A percentile compares a stretch with the other conserved stretches of the same genome.
These are phyloP conservation scores for Wickerhamomyces queroliae DNA, from an alignment of 805 yeast genomes.

Conservation along the genomic window DNA sequence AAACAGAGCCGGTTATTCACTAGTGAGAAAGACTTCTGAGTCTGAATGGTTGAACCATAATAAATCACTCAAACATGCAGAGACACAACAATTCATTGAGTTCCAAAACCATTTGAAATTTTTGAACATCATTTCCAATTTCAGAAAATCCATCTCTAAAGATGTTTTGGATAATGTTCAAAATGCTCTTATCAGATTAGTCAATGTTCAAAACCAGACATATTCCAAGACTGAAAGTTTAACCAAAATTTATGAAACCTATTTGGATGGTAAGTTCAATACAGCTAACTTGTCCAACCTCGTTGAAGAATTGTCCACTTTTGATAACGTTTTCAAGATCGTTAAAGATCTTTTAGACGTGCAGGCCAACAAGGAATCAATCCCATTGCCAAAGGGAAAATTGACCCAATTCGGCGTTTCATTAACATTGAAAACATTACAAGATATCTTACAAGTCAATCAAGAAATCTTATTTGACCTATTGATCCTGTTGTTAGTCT, in stretches of 20 bases:
- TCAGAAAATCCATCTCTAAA: slow-evolving; percentile 33
- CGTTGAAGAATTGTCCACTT: slow-evolving; percentile 32
- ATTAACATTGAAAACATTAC: slow-evolving; percentile 21
- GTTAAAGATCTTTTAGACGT: slow-evolving; percentile 32
- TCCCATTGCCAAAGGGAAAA: slow-evolving; percentile 11
- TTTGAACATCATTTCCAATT: slow-evolving; percentile 30
- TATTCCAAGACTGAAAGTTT: slow-evolving; percentile 28
- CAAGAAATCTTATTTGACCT: slow-evolving; percentile 26
- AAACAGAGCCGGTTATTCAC: slow-evolving; percentile 29
- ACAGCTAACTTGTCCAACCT: slow-evolving; percentile 30
- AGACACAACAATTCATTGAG: slow-evolving; percentile 18
- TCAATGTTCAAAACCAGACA: slow-evolving; percentile 28
- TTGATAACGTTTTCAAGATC: slow-evolving; percentile 29
- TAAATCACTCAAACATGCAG: slow-evolving; percentile 24
- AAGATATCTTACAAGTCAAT: slow-evolving; percentile 24
- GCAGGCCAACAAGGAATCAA: slow-evolving; percentile 11
- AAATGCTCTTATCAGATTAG: slow-evolving; percentile 30
- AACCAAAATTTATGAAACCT: slow-evolving; percentile 31
- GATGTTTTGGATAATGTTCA: slow-evolving; percentile 29
- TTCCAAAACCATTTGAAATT: slow-evolving; percentile 22
- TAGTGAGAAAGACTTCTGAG: slow-evolving; percentile 27
- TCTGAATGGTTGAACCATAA: slow-evolving; percentile 29
- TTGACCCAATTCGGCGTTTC: slow-evolving; percentile 18
- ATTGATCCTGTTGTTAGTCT: slow-evolving; percentile 27
- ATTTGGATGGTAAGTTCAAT: slow-evolving; percentile 36